Evolutionary conservation across 2,329 filamentous ascomycete genomes (phyloP).

Genomic region (Paecilomyces variotii): DNA sequence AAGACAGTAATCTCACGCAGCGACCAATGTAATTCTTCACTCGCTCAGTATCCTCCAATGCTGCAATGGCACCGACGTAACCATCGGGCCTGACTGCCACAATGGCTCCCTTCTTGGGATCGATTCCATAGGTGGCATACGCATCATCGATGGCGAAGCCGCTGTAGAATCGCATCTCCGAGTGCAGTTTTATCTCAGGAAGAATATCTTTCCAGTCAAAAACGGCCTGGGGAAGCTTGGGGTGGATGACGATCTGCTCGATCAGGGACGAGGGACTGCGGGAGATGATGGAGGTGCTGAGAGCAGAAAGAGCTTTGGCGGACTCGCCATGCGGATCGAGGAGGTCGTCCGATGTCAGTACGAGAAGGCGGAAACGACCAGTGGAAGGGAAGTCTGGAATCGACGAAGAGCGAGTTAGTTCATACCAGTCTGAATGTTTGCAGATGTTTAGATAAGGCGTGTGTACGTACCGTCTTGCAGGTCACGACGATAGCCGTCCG

Average conservation of each 20-base stretch:
- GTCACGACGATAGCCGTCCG: slow-evolving; percentile 27
- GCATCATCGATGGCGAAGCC: slow-evolving; percentile 27
- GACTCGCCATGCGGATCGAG: slow-evolving; percentile 21
- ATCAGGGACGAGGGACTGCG: slow-evolving; percentile 20
- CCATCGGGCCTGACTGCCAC: slow-evolving; percentile 33
- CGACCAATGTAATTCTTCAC: neutral
- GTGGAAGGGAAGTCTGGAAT: slow-evolving; percentile 26
- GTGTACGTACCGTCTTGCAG: slow-evolving; percentile 26
- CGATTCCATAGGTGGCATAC: slow-evolving; percentile 29
- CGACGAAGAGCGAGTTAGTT: neutral
- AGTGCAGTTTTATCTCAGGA: slow-evolving; percentile 20
- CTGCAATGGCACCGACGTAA: slow-evolving; percentile 21
- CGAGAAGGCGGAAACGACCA: slow-evolving; percentile 30
- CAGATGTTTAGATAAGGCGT: neutral
- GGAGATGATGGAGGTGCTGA: slow-evolving; percentile 14
- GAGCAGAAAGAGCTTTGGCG: slow-evolving; percentile 12
- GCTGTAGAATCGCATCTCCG: slow-evolving; percentile 30
- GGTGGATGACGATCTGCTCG: slow-evolving; percentile 29
- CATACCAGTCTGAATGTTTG: neutral
- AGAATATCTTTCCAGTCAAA: slow-evolving; percentile 29
- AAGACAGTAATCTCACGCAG: neutral
- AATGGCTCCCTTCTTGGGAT: slow-evolving; percentile 20
- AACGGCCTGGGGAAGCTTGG: slow-evolving; percentile 12
- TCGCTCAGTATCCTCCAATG: neutral
- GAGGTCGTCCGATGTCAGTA: slow-evolving; percentile 27